These are phyloP conservation scores for Candida berthetii DNA, from an alignment of 805 yeast species.

Conservation along the genomic window DNA sequence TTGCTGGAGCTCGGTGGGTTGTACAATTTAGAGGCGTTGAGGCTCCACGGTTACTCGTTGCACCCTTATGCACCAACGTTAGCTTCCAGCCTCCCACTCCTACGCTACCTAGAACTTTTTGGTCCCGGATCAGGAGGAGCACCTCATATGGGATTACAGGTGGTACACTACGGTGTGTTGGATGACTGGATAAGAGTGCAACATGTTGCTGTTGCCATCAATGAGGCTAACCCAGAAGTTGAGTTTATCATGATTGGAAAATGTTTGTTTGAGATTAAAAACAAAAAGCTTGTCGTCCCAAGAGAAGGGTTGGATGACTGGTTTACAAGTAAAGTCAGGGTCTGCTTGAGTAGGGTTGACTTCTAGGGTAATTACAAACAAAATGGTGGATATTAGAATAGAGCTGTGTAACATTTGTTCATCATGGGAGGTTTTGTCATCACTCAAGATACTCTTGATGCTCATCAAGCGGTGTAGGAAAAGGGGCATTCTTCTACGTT, in stretches of 20 bases:
- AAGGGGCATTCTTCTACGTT: too few relatives aligned
- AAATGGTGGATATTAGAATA: too few relatives aligned
- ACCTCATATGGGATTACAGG: constrained; percentile 49
- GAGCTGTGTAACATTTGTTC: too few relatives aligned
- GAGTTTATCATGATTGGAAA: constrained; percentile 41
- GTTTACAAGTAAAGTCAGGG: constrained; percentile 34
- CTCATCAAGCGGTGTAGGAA: too few relatives aligned
- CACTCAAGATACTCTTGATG: too few relatives aligned
- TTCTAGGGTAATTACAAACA: neutral
- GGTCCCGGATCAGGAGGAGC: constrained; percentile 47
- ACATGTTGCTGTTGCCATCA: constrained; percentile 40
- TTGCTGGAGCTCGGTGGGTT: constrained; percentile 15
- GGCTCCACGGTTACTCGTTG: constrained; percentile 33
- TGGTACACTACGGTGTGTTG: constrained; percentile 44
- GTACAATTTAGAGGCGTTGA: constrained; percentile 26
- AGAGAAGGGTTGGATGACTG: constrained; percentile 40
- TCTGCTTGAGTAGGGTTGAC: constrained; percentile 7
- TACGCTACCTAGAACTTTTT: constrained; percentile 35
- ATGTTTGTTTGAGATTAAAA: constrained; percentile 36
- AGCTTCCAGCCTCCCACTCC: constrained; percentile 16
- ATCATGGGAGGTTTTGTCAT: too few relatives aligned
- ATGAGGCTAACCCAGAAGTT: constrained; percentile 22
- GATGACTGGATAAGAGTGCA: constrained; percentile 55
- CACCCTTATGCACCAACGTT: constrained; percentile 23
- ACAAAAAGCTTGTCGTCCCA: constrained; percentile 26